Evolutionary conservation across 768 basidiomycete species (phyloP).

Genomic region (Macrolepiota albuminosa): DNA sequence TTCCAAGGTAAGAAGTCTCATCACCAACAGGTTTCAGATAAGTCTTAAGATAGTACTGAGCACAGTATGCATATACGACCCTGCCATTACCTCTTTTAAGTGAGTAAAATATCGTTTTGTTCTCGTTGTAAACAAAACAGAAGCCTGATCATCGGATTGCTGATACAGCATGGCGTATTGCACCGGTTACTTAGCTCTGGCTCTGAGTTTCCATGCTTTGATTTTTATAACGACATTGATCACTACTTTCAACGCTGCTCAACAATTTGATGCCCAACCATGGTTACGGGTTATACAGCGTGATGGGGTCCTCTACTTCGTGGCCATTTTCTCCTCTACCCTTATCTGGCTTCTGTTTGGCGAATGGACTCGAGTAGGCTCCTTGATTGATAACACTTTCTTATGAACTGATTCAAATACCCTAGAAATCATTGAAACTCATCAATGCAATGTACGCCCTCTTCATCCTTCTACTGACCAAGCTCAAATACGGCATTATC

Average conservation of each 20-base stretch:
- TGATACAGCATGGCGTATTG: not conserved
- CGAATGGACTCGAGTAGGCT: not conserved
- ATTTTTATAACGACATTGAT: slow-evolving; percentile 13
- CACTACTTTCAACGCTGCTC: slow-evolving; percentile 8
- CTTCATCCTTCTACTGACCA: not conserved
- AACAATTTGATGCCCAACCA: slow-evolving; percentile 3
- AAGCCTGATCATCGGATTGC: not conserved
- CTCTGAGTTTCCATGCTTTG: slow-evolving; percentile 13
- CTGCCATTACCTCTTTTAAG: not conserved
- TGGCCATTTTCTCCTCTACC: slow-evolving; percentile 17
- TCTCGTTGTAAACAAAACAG: not conserved
- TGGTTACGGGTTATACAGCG: slow-evolving; percentile 15
- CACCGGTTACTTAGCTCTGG: slow-evolving; percentile 12
- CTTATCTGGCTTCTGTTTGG: slow-evolving; percentile 13
- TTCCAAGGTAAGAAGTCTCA: not conserved
- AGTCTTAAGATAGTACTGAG: not conserved
- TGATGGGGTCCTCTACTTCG: slow-evolving; percentile 16
- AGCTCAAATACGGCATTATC: not conserved
- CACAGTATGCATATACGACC: not conserved
- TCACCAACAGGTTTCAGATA: not conserved
- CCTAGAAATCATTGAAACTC: not conserved
- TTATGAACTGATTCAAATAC: not conserved
- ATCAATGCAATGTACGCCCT: slow-evolving; percentile 5
- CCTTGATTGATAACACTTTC: too few relatives aligned
- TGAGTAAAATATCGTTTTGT: not conserved